Conservation (phyloP, 371 early-diverging fungal species). For the Haplosporangium sp. region DNA sequence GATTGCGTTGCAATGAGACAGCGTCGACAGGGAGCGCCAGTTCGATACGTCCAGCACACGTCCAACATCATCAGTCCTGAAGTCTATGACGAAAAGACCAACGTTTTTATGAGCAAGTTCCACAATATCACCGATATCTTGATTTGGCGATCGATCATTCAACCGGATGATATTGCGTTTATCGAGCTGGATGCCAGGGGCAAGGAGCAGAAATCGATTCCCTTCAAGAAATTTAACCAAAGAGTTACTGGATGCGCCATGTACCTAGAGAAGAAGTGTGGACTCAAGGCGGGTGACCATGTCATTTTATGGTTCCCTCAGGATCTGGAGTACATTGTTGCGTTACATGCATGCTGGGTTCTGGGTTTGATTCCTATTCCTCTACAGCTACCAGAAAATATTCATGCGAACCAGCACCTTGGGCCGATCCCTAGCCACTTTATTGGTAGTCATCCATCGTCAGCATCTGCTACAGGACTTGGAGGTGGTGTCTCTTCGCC, state of each 20-base stretch:
- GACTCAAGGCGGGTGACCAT: slow-evolving; percentile 66
- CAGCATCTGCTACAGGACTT: slow-evolving; percentile 5
- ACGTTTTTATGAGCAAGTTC: slow-evolving; percentile 71
- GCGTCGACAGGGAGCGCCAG: slow-evolving; percentile 34
- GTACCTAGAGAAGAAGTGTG: slow-evolving; percentile 67
- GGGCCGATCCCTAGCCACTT: slow-evolving; percentile 22
- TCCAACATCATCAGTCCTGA: slow-evolving; percentile 71
- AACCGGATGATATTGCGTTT: slow-evolving; percentile 77
- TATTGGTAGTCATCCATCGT: slow-evolving; percentile 63
- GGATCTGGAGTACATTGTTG: slow-evolving; percentile 76
- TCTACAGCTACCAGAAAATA: slow-evolving; percentile 70
- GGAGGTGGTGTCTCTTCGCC: not conserved
- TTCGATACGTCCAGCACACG: slow-evolving; percentile 69
- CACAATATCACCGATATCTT: slow-evolving; percentile 75
- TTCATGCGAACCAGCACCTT: slow-evolving; percentile 14
- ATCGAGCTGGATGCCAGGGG: slow-evolving; percentile 67
- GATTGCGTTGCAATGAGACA: slow-evolving; percentile 47
- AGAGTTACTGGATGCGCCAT: slow-evolving; percentile 75
- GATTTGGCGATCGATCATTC: slow-evolving; percentile 73
- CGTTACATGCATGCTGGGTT: slow-evolving; percentile 84
- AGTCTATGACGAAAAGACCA: slow-evolving; percentile 74
- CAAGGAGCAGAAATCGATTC: slow-evolving; percentile 68
- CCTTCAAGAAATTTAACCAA: slow-evolving; percentile 76
- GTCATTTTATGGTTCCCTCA: slow-evolving; percentile 75
- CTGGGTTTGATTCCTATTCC: slow-evolving; percentile 83